Conservation (phyloP, 306 rosid species). For the Dicorynia guianensis region DNA sequence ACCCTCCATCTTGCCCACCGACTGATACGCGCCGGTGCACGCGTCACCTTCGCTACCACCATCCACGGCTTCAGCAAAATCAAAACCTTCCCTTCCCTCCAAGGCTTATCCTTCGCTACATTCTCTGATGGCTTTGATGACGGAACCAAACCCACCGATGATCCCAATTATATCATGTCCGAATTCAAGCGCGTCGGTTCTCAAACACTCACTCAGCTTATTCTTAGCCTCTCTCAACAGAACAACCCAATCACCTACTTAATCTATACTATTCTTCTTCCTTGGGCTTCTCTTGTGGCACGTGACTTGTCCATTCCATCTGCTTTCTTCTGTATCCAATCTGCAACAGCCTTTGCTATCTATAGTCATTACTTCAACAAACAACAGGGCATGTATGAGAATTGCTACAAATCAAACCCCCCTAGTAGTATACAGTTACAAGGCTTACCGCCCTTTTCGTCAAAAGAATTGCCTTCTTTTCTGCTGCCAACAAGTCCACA, state of each 20-base stretch:
- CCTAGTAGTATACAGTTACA: neutral
- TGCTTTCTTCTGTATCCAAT: neutral
- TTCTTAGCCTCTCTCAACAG: constrained; percentile 1
- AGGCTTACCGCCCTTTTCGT: neutral
- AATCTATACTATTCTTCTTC: neutral
- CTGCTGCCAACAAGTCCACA: neutral
- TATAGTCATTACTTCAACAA: neutral
- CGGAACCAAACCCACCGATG: neutral
- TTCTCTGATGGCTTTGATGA: constrained; percentile 30
- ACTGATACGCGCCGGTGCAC: neutral
- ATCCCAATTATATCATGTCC: neutral
- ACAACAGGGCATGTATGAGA: neutral
- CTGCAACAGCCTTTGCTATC: constrained; percentile 13
- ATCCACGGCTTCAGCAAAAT: neutral
- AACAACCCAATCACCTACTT: constrained; percentile 7
- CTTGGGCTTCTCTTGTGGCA: constrained; percentile 26
- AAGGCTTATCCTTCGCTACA: constrained; percentile 1
- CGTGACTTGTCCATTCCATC: constrained; percentile 18
- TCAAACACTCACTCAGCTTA: neutral
- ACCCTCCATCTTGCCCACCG: constrained; percentile 12
- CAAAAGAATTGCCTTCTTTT: neutral
- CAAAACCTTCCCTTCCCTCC: constrained; percentile 3
- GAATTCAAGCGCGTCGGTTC: constrained; percentile 14
- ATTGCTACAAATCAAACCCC: neutral
- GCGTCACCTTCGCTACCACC: constrained; percentile 19